A percentile compares a stretch with the other conserved stretches of the same genome.
Evolutionary conservation across 2,329 filamentous ascomycete species (phyloP).

Genomic region (Piedraia hortae): DNA sequence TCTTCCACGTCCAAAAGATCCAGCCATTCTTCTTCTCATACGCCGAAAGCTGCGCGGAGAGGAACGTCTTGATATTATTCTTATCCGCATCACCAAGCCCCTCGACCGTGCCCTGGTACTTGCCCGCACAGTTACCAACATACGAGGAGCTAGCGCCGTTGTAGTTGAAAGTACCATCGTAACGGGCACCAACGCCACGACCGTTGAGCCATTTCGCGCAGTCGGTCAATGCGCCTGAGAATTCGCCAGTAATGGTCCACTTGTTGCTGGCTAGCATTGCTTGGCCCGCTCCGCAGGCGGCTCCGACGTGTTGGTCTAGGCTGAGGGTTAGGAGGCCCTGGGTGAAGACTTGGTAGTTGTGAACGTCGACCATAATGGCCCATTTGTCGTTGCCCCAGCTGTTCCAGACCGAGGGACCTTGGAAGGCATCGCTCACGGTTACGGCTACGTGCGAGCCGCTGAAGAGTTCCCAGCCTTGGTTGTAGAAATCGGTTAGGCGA

Average conservation of each 20-base stretch:
- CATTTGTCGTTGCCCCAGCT: constrained; percentile 19
- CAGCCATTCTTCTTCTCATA: constrained; percentile 22
- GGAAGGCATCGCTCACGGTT: constrained; percentile 21
- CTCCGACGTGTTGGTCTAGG: constrained; percentile 14
- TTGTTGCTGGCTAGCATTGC: constrained; percentile 19
- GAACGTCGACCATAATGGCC: constrained; percentile 19
- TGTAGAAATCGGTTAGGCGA: constrained; percentile 15
- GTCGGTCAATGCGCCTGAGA: constrained; percentile 17
- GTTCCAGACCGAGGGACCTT: constrained; percentile 18
- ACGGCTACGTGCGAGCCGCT: constrained; percentile 16
- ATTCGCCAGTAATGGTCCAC: constrained; percentile 21
- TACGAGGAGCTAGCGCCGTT: constrained; percentile 12
- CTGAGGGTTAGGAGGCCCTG: constrained; percentile 13
- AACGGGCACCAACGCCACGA: constrained; percentile 19
- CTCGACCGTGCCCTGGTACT: constrained; percentile 17
- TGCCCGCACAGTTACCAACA: constrained; percentile 19
- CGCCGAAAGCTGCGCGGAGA: constrained; percentile 21
- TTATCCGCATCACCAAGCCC: constrained; percentile 17
- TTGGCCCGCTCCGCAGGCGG: constrained; percentile 18
- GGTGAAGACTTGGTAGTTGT: constrained; percentile 20
- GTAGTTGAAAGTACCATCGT: constrained; percentile 16
- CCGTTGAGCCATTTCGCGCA: constrained; percentile 19
- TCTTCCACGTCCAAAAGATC: constrained; percentile 25
- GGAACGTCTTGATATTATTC: constrained; percentile 18
- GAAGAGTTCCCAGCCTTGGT: constrained; percentile 19